Evolutionary conservation across 768 basidiomycete genomes (phyloP).

Genomic region (Sporobolomyces phaffii): DNA sequence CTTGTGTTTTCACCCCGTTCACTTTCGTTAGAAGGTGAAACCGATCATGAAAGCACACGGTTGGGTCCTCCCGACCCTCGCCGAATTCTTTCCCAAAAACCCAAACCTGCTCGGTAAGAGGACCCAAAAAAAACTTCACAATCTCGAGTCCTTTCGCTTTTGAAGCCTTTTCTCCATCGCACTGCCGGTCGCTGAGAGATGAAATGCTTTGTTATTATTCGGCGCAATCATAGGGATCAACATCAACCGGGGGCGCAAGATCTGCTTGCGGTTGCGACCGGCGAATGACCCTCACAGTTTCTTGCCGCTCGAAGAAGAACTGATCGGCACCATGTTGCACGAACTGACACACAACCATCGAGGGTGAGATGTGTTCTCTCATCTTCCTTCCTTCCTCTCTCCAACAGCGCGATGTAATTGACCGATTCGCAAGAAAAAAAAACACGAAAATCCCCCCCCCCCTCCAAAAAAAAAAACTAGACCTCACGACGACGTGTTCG

Average conservation of each 20-base stretch:
- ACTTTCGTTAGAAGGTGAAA: conserved; percentile 59
- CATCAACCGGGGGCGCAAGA: conserved; percentile 71
- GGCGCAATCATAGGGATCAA: conserved; percentile 43
- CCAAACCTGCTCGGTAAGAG: conserved; percentile 65
- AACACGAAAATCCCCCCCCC: too few species aligned
- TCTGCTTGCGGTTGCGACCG: conserved; percentile 73
- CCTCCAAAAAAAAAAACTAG: too few species aligned
- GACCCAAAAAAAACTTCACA: too few species aligned
- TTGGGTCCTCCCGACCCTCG: conserved; percentile 56
- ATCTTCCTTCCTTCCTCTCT: neutral
- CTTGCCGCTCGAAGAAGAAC: conserved; percentile 54
- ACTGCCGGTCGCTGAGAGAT: too few species aligned
- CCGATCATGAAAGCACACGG: conserved; percentile 83
- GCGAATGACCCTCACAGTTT: conserved; percentile 35
- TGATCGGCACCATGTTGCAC: conserved; percentile 81
- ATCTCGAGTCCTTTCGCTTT: neutral
- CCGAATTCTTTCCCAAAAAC: conserved; percentile 77
- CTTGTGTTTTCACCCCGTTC: neutral
- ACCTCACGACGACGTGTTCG: conserved; percentile 65
- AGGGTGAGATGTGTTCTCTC: neutral
- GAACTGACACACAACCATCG: conserved; percentile 55
- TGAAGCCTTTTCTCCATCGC: too few species aligned
- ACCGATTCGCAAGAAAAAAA: too few species aligned
- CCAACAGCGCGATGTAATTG: too few species aligned
- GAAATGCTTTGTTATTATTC: too few species aligned